Percentiles rank a stretch among this genome's conserved stretches.
Evolutionary conservation across 331 rosid genomes (phyloP).

Genomic region (Cydonia oblonga): DNA sequence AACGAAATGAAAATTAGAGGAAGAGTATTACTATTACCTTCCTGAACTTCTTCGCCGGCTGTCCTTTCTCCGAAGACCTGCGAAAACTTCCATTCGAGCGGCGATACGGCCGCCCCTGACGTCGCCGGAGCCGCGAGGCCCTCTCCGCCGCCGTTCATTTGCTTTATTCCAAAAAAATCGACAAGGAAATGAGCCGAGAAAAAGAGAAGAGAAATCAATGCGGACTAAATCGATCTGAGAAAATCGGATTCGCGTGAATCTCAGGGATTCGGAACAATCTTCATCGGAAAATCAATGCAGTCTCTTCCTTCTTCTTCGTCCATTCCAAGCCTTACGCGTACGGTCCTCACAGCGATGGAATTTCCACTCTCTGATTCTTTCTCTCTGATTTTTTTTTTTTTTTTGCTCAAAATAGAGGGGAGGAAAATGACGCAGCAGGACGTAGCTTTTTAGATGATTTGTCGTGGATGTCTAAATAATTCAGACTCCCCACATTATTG

Average conservation of each 20-base stretch:
- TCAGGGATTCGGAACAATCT: constrained; percentile 5
- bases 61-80: constrained; percentile 94
- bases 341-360: constrained; percentile 7
- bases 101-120: constrained; percentile 20
- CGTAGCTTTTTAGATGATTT: constrained; percentile 17
- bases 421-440: constrained; percentile 23
- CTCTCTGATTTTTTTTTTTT: not conserved
- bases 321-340: constrained; percentile 10
- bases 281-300: constrained; percentile 14
- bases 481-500: not conserved
- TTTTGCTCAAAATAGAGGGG: constrained; percentile 6
- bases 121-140: constrained; percentile 17
- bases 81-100: constrained; percentile 88
- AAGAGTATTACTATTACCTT: constrained; percentile 37
- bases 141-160: constrained; percentile 39
- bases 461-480: constrained; percentile 1
- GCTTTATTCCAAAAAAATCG: not conserved
- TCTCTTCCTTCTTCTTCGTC: constrained; percentile 21
- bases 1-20: not conserved
- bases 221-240: constrained; percentile 29
- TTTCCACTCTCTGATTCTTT: constrained; percentile 12
- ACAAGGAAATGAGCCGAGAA: not conserved
- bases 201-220: constrained; percentile 14
- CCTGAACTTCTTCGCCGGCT: constrained; percentile 97
- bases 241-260: constrained; percentile 17